Base-by-base conservation (phyloP, 139 green algal species). In the Chlamydomonas eustigma region DNA sequence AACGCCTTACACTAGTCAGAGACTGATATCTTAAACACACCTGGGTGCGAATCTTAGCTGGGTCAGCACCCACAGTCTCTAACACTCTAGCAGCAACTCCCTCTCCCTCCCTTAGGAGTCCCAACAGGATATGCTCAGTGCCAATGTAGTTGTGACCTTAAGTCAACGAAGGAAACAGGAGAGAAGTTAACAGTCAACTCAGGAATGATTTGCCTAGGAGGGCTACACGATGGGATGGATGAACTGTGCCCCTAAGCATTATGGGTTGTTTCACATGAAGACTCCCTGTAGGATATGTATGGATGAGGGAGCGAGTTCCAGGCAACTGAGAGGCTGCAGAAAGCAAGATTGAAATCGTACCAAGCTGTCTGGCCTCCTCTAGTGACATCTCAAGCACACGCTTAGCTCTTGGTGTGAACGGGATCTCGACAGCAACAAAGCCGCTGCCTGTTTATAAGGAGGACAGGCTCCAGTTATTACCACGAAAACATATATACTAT, bases 121-220 rank as follows among this genome's bases (percentile, higher is more conserved):
- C 96, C 68, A 99, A 86, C 80, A 99, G 87, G 50, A 99, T 95
- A 91, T 99, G 96, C 91, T 99, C 96, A 0, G 96, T 99, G 73
- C 96, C 96, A 69, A 99, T 99, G 93, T 99, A 99, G 86, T 98
- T 98, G 92, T 99, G 96, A 68, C 95, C 92, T 96, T 32, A 30
- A 34, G 44, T 12, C 44, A 58, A n/a, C n/a, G n/a, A n/a, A n/a
- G n/a, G n/a, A n/a, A n/a, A n/a, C n/a, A n/a, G n/a, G n/a, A n/a
- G n/a, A n/a, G n/a, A n/a, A n/a, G n/a, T n/a, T n/a, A n/a, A n/a
- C n/a, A n/a, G n/a, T n/a, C n/a, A n/a, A n/a, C n/a, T n/a, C n/a
- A n/a, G n/a, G n/a, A n/a, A n/a, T n/a, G n/a, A n/a, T n/a, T n/a
- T n/a, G n/a, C n/a, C n/a, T n/a, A n/a, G n/a, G n/a, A n/a, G n/a